Conservation (phyloP, 2,329 filamentous ascomycete genomes). For the Canariomyces notabilis region DNA sequence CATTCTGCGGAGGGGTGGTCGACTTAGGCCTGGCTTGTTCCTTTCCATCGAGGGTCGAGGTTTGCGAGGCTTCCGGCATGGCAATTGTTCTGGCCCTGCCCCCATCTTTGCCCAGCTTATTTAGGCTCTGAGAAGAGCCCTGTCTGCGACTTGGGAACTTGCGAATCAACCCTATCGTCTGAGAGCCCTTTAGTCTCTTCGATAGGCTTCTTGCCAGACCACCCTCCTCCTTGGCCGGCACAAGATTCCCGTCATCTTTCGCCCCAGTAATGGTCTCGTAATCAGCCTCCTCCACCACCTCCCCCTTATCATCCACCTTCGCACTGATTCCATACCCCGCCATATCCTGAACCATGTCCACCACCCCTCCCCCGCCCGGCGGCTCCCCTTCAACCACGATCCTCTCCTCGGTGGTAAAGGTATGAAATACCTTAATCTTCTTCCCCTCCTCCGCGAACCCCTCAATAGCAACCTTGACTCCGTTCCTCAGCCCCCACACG, state of each 20-base stretch:
- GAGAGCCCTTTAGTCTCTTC: constrained; percentile 18
- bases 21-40: constrained; percentile 13
- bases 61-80: constrained; percentile 16
- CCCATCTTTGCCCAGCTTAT: constrained; percentile 11
- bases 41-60: constrained; percentile 4
- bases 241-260: constrained; percentile 5
- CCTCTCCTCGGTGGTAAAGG: constrained; percentile 69
- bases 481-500: constrained; percentile 80
- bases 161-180: constrained; percentile 17
- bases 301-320: constrained; percentile 16
- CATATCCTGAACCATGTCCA: constrained; percentile 52
- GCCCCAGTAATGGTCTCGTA: constrained; percentile 28
- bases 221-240: constrained; percentile 21
- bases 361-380: constrained; percentile 44
- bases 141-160: constrained; percentile 23
- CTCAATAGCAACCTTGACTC: constrained; percentile 81
- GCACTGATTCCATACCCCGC: constrained; percentile 35
- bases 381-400: constrained; percentile 57
- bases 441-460: constrained; percentile 87
- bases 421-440: constrained; percentile 76
- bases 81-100: constrained; percentile 29
- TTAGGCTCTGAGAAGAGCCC: constrained; percentile 18
- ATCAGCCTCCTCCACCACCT: constrained; percentile 31
- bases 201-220: constrained; percentile 23
- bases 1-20: constrained; percentile 14